Evolutionary conservation across 1,139 yeast species (phyloP).

Genomic region (Saccharomyces hybrid): DNA sequence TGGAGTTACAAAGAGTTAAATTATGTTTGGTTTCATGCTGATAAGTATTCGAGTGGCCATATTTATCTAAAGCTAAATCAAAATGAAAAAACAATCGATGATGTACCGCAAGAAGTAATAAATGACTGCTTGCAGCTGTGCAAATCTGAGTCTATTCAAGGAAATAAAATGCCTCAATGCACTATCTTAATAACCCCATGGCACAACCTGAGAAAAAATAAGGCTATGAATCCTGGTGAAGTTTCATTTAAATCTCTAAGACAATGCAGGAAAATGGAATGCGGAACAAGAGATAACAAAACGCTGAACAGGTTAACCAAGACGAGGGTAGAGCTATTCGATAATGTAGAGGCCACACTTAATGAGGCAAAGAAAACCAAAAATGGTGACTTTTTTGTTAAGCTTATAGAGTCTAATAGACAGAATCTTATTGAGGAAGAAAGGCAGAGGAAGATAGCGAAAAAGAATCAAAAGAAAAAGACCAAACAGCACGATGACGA

Average conservation of each 20-base stretch:
- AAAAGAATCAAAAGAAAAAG: slow-evolving; percentile 13
- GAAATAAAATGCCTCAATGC: slow-evolving; percentile 62
- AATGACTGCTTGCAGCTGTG: slow-evolving; percentile 67
- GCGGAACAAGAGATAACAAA: slow-evolving; percentile 55
- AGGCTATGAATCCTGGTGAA: slow-evolving; percentile 77
- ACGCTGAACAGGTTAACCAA: slow-evolving; percentile 59
- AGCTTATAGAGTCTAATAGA: slow-evolving; percentile 15
- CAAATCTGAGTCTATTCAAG: slow-evolving; percentile 74
- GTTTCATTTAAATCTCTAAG: slow-evolving; percentile 61
- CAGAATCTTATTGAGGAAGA: slow-evolving; percentile 23
- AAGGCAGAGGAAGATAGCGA: slow-evolving; percentile 16
- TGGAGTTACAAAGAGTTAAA: slow-evolving; percentile 50
- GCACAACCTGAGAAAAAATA: slow-evolving; percentile 60
- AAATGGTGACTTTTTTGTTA: slow-evolving; percentile 21
- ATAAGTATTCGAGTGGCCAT: slow-evolving; percentile 73
- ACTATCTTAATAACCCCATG: slow-evolving; percentile 74
- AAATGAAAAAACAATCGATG: slow-evolving; percentile 41
- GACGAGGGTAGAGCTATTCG: slow-evolving; percentile 53
- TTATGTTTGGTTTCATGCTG: slow-evolving; percentile 81
- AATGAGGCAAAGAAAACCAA: slow-evolving; percentile 29
- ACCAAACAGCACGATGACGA: slow-evolving; percentile 6
- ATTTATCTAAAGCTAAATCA: slow-evolving; percentile 55
- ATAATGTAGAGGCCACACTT: slow-evolving; percentile 32
- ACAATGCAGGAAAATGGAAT: slow-evolving; percentile 46
- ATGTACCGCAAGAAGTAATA: slow-evolving; percentile 43